Percentiles rank a stretch among this genome's conserved stretches.
phyloP scores from a whole-genome alignment of 164 flowering plant genomes.

The Stephania yunnanensis region DNA sequence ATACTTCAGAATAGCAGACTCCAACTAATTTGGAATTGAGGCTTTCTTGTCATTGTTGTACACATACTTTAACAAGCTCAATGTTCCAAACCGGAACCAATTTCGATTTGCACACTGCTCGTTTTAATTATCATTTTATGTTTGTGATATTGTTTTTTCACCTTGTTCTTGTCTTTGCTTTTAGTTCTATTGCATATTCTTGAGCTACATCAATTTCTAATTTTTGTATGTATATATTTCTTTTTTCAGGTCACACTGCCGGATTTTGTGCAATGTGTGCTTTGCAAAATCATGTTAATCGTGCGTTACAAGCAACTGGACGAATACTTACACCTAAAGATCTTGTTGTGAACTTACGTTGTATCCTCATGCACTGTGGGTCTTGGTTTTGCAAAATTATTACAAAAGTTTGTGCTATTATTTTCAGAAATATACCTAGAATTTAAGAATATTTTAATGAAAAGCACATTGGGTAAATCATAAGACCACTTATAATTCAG shows the following conservation, averaged over 20 bases:
- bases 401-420: neutral
- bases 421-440: neutral
- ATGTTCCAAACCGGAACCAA: too few species aligned
- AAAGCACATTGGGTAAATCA: neutral
- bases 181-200: neutral
- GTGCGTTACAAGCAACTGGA: constrained; percentile 78
- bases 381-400: neutral
- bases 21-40: too few species aligned
- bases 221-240: neutral
- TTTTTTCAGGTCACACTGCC: constrained; percentile 64
- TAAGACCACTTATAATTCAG: neutral
- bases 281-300: constrained; percentile 89
- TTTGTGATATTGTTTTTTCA: neutral
- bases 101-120: too few species aligned
- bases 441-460: neutral
- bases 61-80: too few species aligned
- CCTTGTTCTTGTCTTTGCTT: neutral
- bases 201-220: neutral
- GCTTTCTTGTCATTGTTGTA: too few species aligned
- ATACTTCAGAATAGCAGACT: too few species aligned
- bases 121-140: neutral
- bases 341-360: constrained; percentile 82
- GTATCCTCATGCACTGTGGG: constrained; percentile 54
- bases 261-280: constrained; percentile 99
- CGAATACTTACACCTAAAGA: constrained; percentile 79